These are phyloP conservation scores for Hypoxylon sp. DNA, from an alignment of 2,329 filamentous ascomycete species.

Conservation along the genomic window DNA sequence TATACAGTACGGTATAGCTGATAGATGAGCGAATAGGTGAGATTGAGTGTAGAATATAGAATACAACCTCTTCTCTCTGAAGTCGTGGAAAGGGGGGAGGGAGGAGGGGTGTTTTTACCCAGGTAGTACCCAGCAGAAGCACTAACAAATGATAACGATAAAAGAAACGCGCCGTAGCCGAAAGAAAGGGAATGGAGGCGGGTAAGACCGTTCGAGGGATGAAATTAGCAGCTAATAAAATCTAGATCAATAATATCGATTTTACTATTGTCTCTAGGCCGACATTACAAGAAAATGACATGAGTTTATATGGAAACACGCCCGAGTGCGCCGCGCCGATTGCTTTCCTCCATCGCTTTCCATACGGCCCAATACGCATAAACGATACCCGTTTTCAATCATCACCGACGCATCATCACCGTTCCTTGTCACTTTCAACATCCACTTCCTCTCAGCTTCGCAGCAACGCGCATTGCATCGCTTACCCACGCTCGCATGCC, in stretches of 20 bases:
- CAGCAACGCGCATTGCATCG: too few relatives aligned
- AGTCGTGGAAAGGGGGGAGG: background rate
- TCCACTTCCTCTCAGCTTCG: too few relatives aligned
- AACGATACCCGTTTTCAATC: constrained; percentile 4
- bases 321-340: background rate
- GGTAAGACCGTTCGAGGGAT: background rate
- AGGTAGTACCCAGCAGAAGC: background rate
- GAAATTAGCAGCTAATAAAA: constrained; percentile 9
- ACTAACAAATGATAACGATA: constrained; percentile 2
- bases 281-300: background rate
- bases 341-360: background rate
- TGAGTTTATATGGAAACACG: background rate
- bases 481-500: background rate
- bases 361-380: background rate
- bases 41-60: too few relatives aligned
- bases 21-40: too few relatives aligned
- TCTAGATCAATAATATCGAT: background rate
- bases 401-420: constrained; percentile 23
- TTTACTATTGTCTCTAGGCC: background rate
- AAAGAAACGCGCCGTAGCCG: background rate
- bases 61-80: too few relatives aligned
- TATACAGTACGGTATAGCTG: too few relatives aligned
- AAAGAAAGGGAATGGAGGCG: background rate
- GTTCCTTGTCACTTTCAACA: background rate
- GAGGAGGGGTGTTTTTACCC: background rate